Evolutionary conservation across 768 basidiomycete species (phyloP).

Genomic region (Roridomyces roridus): DNA sequence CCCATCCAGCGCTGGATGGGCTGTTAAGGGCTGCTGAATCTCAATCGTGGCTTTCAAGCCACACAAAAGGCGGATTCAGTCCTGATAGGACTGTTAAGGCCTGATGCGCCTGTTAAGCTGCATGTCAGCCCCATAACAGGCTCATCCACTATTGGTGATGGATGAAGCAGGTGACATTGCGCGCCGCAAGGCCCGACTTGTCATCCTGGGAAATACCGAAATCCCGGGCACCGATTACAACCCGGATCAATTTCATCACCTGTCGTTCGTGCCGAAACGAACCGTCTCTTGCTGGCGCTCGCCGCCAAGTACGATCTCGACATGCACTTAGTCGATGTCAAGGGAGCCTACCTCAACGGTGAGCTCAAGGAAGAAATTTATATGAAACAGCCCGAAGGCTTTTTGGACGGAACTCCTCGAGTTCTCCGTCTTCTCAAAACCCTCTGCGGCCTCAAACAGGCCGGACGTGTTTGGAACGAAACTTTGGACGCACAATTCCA

Average conservation of each 20-base stretch:
- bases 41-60: no score
- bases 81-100: no score
- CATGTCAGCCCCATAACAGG: no score
- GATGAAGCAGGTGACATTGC: slow-evolving; percentile 30
- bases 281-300: not conserved
- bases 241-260: slow-evolving; percentile 29
- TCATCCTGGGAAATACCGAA: slow-evolving; percentile 41
- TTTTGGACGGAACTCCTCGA: slow-evolving; percentile 6
- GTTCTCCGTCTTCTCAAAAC: slow-evolving; percentile 28
- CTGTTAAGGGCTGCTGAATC: no score
- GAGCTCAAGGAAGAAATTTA: no score
- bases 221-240: slow-evolving; percentile 38
- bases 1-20: no score
- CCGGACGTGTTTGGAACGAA: slow-evolving; percentile 18
- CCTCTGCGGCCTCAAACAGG: slow-evolving; percentile 39
- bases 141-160: no score
- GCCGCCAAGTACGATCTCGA: not conserved
- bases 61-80: no score
- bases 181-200: slow-evolving; percentile 40
- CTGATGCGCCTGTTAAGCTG: no score
- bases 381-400: slow-evolving; percentile 36
- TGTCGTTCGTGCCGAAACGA: slow-evolving; percentile 16
- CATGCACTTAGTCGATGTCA: not conserved
- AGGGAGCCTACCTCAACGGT: no score
- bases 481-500: slow-evolving; percentile 17